Conservation (phyloP, 345 rosid species). For the Ailanthus altissimus region DNA sequence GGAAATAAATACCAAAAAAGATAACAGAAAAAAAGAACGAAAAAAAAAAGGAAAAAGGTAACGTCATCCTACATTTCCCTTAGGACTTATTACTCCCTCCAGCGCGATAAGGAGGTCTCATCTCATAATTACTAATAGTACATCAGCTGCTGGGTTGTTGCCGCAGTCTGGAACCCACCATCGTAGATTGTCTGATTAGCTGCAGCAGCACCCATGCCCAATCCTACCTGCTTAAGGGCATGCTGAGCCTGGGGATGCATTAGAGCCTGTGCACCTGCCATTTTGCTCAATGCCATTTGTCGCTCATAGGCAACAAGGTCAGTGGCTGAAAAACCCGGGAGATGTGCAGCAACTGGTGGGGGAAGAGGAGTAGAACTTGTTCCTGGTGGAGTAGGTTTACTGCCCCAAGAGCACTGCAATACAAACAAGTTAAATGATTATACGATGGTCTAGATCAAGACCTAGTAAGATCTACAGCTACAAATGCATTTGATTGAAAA, state of each 20-base stretch:
- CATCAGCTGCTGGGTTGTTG: slow-evolving; percentile 83
- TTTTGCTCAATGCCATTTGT: slow-evolving; percentile 65
- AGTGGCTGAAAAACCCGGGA: slow-evolving; percentile 57
- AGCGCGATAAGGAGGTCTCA: not conserved
- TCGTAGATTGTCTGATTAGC: slow-evolving; percentile 78
- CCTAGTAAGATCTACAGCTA: not conserved
- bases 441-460: not conserved
- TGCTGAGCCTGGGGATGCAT: slow-evolving; percentile 85
- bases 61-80: not conserved
- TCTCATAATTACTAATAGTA: slow-evolving; percentile 59
- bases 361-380: slow-evolving; percentile 84
- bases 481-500: not conserved
- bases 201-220: slow-evolving; percentile 70
- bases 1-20: too few species aligned
- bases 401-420: slow-evolving; percentile 92
- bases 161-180: slow-evolving; percentile 74
- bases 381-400: slow-evolving; percentile 88
- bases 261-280: slow-evolving; percentile 61
- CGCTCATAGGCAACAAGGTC: slow-evolving; percentile 69
- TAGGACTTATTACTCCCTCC: too few species aligned
- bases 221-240: slow-evolving; percentile 73
- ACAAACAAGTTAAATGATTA: not conserved
- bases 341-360: slow-evolving; percentile 55
- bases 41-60: not conserved
- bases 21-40: too few species aligned